Evolutionary conservation across 345 rosid genomes (phyloP), one percentile per base, ranked within the genome.

Genomic region (Aquilaria malaccensis): DNA sequence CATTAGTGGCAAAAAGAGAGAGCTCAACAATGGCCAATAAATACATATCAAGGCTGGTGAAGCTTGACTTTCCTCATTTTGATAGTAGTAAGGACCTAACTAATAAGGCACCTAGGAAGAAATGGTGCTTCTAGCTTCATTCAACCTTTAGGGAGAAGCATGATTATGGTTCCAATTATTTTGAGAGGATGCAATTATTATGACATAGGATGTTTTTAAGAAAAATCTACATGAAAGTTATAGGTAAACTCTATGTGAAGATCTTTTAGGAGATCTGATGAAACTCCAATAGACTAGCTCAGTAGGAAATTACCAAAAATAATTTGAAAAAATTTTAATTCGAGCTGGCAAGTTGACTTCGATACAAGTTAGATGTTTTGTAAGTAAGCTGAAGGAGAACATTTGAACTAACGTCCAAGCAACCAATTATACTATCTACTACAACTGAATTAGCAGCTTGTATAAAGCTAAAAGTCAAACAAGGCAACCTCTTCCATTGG

Each of bases 101-200:
- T 0, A 32, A 5, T 9, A 11, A 6, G 22, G 56, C 57, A 0
- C 50, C 14, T 2, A 10, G 50, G 10, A 50, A 10, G 62, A 57
- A 2, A 2, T 2, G 13, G 56, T 57, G 0, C 14, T 48, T 0
- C 2, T 56, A 1, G 57, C 63, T 14, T 66, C 14, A 11, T 66
- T 50, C 14, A 48, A 66, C 13, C 6, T 58, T 3, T 50, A 66
- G 13, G 55, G 45, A 0, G 64, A 61, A 10, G 55, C 64, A 4
- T 11, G 46, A 49, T 2, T 50, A 1, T 14, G 51, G 59, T 63
- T 4, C 29, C 57, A 63, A 15, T 5, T 63, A 0, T 0, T 52
- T 3, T 37, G 43, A 11, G 29, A 62, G 11, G 49, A 62, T 10
- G 13, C 6, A 11, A 13, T 2, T 3, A 7, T 45, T 2, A 30